Percentiles rank a stretch among this genome's conserved stretches.
phyloP scores from a whole-genome alignment of 306 rosid genomes.

The Canavalia gladiata region DNA sequence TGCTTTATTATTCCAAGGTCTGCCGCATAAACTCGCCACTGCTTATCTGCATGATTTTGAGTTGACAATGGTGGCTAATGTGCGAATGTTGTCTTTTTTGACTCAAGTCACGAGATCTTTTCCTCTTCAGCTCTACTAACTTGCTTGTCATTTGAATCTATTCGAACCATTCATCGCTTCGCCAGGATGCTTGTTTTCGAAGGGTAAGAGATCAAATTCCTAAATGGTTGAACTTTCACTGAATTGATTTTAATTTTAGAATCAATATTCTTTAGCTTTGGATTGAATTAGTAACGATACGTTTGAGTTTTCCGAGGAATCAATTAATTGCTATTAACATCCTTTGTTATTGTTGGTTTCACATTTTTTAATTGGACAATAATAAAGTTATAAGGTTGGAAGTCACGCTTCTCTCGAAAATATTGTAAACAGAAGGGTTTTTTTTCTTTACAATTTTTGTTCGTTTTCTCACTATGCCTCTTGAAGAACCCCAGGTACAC shows the following conservation, averaged over 20 bases:
- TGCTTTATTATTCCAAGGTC: slow-evolving; percentile 9
- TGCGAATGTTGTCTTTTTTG: slow-evolving; percentile 24
- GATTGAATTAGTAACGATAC: neutral
- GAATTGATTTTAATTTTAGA: neutral
- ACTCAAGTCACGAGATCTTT: neutral
- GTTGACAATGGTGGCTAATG: slow-evolving; percentile 5
- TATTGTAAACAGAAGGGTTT: neutral
- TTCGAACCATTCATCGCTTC: slow-evolving; percentile 18
- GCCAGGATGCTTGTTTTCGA: neutral
- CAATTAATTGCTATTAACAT: neutral
- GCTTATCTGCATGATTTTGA: slow-evolving; percentile 32
- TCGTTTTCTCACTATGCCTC: neutral
- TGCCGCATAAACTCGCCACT: slow-evolving; percentile 47
- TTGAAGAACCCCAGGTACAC: neutral
- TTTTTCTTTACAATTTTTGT: neutral
- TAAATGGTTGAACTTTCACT: slow-evolving; percentile 16
- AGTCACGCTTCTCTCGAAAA: neutral
- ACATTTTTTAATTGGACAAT: neutral
- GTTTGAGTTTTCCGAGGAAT: neutral
- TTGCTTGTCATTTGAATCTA: neutral
- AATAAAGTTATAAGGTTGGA: neutral
- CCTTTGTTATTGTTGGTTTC: neutral
- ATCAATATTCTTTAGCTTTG: slow-evolving; percentile 9
- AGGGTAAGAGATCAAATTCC: neutral
- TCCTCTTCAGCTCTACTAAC: neutral